Conservation (phyloP, 2,329 filamentous ascomycete genomes). For the Botrytis squamosa region DNA sequence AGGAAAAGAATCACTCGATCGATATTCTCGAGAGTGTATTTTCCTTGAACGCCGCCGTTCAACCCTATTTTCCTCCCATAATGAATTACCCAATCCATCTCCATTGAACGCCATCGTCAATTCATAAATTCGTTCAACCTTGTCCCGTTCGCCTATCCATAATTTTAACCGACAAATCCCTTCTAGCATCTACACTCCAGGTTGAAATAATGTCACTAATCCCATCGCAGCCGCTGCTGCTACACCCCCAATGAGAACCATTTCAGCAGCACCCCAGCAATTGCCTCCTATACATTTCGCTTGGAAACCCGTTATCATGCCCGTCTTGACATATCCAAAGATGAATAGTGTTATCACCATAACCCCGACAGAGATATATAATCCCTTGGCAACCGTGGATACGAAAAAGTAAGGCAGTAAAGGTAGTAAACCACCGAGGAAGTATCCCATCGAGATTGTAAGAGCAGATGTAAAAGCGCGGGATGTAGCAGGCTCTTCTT, state of each 20-base stretch:
- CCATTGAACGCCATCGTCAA: neutral
- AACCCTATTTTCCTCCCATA: slow-evolving; percentile 13
- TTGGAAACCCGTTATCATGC: slow-evolving; percentile 45
- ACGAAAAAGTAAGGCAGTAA: slow-evolving; percentile 56
- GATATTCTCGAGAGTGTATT: slow-evolving; percentile 30
- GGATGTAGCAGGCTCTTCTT: slow-evolving; percentile 36
- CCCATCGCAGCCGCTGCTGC: slow-evolving; percentile 44
- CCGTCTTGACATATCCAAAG: slow-evolving; percentile 67
- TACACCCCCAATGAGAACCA: slow-evolving; percentile 43
- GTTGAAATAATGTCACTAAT: slow-evolving; percentile 39
- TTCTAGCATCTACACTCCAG: slow-evolving; percentile 24
- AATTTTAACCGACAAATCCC: neutral
- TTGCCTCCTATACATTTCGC: slow-evolving; percentile 33
- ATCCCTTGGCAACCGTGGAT: slow-evolving; percentile 44
- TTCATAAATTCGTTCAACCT: slow-evolving; percentile 2
- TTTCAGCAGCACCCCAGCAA: slow-evolving; percentile 42
- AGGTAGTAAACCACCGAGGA: slow-evolving; percentile 56
- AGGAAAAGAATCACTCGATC: slow-evolving; percentile 28
- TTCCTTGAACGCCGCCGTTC: slow-evolving; percentile 13
- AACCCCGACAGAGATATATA: slow-evolving; percentile 59
- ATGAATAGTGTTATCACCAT: slow-evolving; percentile 59
- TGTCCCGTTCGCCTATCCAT: slow-evolving; percentile 17
- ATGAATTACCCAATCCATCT: neutral
- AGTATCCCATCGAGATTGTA: slow-evolving; percentile 57
- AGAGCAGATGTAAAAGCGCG: slow-evolving; percentile 46